Evolutionary conservation across 495 filamentous ascomycete genomes (phyloP), one percentile per base, ranked within the genome.

Genomic region (Lasiosphaeria miniovina): DNA sequence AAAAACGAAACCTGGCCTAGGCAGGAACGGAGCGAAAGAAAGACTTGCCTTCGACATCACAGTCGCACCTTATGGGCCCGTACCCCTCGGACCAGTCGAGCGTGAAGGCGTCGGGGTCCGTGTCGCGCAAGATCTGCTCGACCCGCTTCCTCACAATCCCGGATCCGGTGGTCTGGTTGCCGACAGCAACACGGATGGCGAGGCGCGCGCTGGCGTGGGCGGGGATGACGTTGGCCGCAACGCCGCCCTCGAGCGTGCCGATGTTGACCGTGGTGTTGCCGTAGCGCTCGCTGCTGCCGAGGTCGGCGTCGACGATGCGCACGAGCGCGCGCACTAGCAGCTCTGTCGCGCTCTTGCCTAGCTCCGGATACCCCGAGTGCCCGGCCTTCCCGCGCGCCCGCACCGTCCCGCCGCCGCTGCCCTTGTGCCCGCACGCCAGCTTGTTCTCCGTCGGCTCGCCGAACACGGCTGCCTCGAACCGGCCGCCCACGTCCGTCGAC

Each of bases 391-490:
- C 93, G 49, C 80, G 77, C 0, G 88, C 88, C 32, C 74, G 74
- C 46, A 97, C 58, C 6, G 78, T 73, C 62, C 90, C 86, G 9
- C 74, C 74, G 4, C 89, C 66, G 64, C 87, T 87, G 4, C 93
- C 93, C 68, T 98, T 98, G 76, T 98, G 93, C 0, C 93, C 93
- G 40, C 88, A 82, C 1, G 90, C 91, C 34, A 98, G 88, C 69
- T 87, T 87, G 55, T 86, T 80, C 63, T 96, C 90, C 0, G 93
- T 98, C 10, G 93, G 93, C 68, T 98, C 93, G 46, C 88, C 93
- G 67, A 96, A 97, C 69, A 98, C 88, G 60, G 90, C 84, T 4
- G 89, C 82, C 10, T 68, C 56, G 52, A 79, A 66, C 65, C 4
- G 46, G 55, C 84, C 78, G 75, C 84, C 86, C 48, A 71, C 69